Conservation (phyloP, 2,329 filamentous ascomycete genomes). For the Neoscytalidium dimidiatum region DNA sequence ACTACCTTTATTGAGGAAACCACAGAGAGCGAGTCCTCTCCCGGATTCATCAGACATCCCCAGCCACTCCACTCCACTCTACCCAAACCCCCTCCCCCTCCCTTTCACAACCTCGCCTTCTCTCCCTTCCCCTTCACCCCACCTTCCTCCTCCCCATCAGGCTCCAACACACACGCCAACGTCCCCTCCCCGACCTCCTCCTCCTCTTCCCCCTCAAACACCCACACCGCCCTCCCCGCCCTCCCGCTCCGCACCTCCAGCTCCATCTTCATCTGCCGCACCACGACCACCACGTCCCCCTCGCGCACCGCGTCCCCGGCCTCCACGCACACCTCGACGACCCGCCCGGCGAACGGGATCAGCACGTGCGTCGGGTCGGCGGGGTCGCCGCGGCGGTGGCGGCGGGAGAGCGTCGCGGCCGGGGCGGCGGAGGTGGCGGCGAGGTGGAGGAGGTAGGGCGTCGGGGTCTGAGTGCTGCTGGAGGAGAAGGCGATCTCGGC, state of each 20-base stretch:
- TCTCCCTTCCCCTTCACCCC: not conserved
- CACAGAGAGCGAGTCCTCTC: too few relatives aligned
- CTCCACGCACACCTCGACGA: constrained; percentile 61
- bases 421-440: constrained; percentile 46
- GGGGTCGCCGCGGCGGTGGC: constrained; percentile 53
- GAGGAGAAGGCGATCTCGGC: constrained; percentile 56
- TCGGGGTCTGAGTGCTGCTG: constrained; percentile 19
- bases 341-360: constrained; percentile 59
- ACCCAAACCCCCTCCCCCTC: too few relatives aligned
- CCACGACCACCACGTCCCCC: constrained; percentile 59
- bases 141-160: constrained; percentile 20
- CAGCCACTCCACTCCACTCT: too few relatives aligned
- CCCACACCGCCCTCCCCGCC: constrained; percentile 53
- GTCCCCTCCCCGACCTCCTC: constrained; percentile 60
- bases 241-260: constrained; percentile 59
- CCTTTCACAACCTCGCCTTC: not conserved
- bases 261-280: constrained; percentile 72
- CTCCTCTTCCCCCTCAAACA: constrained; percentile 55
- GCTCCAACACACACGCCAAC: constrained; percentile 53
- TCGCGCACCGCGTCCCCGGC: constrained; percentile 55
- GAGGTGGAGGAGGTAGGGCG: constrained; percentile 49
- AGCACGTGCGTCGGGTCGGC: constrained; percentile 54
- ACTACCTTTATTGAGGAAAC: too few relatives aligned
- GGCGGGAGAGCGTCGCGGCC: constrained; percentile 37
- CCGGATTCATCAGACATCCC: too few relatives aligned